Percentiles rank a stretch among this genome's conserved stretches.
Conservation (phyloP, 305 asterid species). For the Solanum chacoense region DNA sequence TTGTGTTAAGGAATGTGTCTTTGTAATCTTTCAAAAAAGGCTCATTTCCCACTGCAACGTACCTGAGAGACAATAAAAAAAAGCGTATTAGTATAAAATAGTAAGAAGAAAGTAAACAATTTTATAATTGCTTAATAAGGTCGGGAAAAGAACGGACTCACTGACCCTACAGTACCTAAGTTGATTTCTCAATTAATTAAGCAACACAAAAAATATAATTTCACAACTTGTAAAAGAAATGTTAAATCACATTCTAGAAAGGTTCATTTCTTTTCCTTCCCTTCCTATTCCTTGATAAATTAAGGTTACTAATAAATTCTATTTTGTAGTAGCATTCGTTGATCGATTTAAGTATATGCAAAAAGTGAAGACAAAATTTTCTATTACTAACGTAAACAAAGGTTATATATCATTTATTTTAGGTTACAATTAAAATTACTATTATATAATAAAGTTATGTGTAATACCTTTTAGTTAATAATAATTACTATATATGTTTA, state of each 20-base stretch:
- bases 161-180: no score
- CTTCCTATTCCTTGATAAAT: not conserved
- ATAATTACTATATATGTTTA: not conserved
- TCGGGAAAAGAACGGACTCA: not conserved
- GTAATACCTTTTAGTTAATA: not conserved
- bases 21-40: conserved; percentile 62
- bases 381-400: not conserved
- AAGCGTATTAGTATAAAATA: not conserved
- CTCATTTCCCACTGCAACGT: conserved; percentile 73
- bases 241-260: not conserved
- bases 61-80: conserved; percentile 11
- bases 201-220: not conserved
- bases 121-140: not conserved
- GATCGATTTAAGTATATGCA: not conserved
- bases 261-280: not conserved
- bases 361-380: no score
- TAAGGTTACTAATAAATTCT: not conserved
- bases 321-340: not conserved
- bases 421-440: not conserved
- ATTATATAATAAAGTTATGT: not conserved
- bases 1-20: conserved; percentile 32
- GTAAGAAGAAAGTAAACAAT: not conserved
- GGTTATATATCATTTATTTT: not conserved
- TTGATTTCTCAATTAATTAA: no score
- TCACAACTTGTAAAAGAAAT: not conserved